phyloP scores from a whole-genome alignment of 2,329 filamentous ascomycete genomes.

The Penicillium sp. region DNA sequence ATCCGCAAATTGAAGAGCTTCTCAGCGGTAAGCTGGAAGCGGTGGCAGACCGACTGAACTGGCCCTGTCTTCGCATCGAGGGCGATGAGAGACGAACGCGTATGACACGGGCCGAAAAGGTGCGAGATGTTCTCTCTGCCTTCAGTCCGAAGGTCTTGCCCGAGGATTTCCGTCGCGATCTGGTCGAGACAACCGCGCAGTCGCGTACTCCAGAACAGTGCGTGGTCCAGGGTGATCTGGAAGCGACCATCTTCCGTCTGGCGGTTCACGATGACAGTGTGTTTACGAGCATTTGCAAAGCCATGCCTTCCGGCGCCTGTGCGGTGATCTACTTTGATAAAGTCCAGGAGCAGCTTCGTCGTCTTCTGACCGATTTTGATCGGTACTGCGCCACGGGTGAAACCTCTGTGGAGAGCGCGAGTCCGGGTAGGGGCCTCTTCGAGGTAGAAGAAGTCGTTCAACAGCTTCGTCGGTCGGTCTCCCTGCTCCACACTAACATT shows the following conservation, averaged over 20 bases:
- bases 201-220: slow-evolving; percentile 36
- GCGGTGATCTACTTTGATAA: slow-evolving; percentile 43
- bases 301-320: slow-evolving; percentile 38
- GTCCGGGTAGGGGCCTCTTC: slow-evolving; percentile 10
- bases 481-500: slow-evolving; percentile 31
- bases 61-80: slow-evolving; percentile 29
- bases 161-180: slow-evolving; percentile 38
- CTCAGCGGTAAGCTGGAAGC: slow-evolving; percentile 28
- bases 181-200: slow-evolving; percentile 31
- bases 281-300: slow-evolving; percentile 37
- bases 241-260: slow-evolving; percentile 42
- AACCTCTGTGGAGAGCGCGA: slow-evolving; percentile 15
- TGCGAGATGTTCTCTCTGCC: slow-evolving; percentile 42
- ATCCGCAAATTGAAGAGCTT: slow-evolving; percentile 28
- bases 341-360: slow-evolving; percentile 29
- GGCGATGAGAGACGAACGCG: slow-evolving; percentile 16
- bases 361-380: slow-evolving; percentile 36
- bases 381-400: slow-evolving; percentile 34
- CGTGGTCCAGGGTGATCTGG: slow-evolving; percentile 41
- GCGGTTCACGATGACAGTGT: slow-evolving; percentile 41
- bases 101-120: slow-evolving; percentile 36
- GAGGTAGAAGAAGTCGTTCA: slow-evolving; percentile 29
- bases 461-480: slow-evolving; percentile 26
- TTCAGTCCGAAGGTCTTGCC: slow-evolving; percentile 37
- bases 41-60: slow-evolving; percentile 29